phyloP scores from a whole-genome alignment of 2,329 filamentous ascomycete species.

The Aspergillus tubingensis region DNA sequence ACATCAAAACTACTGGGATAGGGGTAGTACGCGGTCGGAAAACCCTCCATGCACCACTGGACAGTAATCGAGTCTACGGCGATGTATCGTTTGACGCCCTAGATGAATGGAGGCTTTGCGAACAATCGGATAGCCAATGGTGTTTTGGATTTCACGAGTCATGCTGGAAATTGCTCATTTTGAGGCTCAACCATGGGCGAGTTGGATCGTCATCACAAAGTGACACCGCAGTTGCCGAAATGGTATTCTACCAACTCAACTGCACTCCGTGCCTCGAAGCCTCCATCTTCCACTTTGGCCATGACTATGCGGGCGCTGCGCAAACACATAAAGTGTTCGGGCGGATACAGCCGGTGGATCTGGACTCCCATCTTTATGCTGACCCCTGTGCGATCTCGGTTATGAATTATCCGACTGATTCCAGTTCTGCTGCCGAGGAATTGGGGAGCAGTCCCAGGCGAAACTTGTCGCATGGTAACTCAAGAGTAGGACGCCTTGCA shows the following conservation, averaged over 20 bases:
- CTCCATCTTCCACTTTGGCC: neutral
- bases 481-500: too few relatives aligned
- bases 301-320: too few relatives aligned
- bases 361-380: neutral
- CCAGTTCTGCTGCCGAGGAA: too few relatives aligned
- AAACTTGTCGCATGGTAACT: too few relatives aligned
- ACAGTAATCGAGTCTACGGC: constrained; percentile 2
- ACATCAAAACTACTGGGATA: constrained; percentile 5
- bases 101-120: constrained; percentile 14
- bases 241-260: constrained; percentile 15
- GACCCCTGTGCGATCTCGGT: constrained; percentile 13
- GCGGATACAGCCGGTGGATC: too few relatives aligned
- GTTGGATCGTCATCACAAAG: neutral
- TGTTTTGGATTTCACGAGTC: constrained; percentile 16
- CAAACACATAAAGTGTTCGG: too few relatives aligned
- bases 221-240: neutral
- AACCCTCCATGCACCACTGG: neutral
- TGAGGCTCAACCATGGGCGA: neutral
- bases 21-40: constrained; percentile 4
- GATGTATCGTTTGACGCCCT: neutral
- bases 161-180: constrained; percentile 18
- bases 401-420: neutral
- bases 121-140: neutral
- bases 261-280: constrained; percentile 10
- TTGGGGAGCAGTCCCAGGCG: too few relatives aligned